phyloP scores from a whole-genome alignment of 331 rosid genomes.

The Stylosanthes scabra region DNA sequence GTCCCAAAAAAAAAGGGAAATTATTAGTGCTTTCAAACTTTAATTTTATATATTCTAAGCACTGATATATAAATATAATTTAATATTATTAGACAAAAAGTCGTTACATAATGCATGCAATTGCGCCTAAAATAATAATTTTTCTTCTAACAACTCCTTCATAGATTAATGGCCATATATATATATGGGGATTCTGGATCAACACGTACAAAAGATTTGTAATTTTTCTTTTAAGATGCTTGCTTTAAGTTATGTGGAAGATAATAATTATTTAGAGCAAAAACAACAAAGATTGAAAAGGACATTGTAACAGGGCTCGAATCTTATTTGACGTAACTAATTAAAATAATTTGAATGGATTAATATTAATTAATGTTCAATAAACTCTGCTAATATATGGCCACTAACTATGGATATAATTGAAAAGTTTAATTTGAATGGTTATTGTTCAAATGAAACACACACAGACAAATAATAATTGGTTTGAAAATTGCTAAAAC shows the following conservation, averaged over 20 bases:
- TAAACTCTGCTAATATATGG: no score
- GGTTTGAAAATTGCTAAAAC: no score
- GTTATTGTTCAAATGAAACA: no score
- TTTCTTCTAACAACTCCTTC: conserved; percentile 23
- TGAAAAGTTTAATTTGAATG: no score
- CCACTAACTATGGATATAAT: no score
- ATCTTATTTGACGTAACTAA: not conserved
- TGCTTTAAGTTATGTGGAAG: conserved; percentile 13
- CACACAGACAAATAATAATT: no score
- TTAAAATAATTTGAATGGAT: not conserved
- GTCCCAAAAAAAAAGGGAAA: conserved; percentile 15
- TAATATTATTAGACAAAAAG: not conserved
- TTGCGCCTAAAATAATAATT: conserved; percentile 5
- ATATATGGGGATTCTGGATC: not conserved
- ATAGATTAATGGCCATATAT: conserved; percentile 5
- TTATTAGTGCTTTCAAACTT: conserved; percentile 1
- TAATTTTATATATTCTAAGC: conserved; percentile 15
- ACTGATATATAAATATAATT: conserved; percentile 3
- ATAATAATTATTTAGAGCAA: conserved; percentile 14
- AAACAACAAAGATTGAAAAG: conserved; percentile 38
- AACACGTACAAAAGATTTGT: not conserved
- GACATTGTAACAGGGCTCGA: not conserved
- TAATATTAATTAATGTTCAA: not conserved
- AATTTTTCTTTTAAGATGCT: not conserved
- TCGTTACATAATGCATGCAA: conserved; percentile 19